These are phyloP conservation scores for Suillus occidentalis DNA, from an alignment of 768 basidiomycete genomes.

Conservation along the genomic window DNA sequence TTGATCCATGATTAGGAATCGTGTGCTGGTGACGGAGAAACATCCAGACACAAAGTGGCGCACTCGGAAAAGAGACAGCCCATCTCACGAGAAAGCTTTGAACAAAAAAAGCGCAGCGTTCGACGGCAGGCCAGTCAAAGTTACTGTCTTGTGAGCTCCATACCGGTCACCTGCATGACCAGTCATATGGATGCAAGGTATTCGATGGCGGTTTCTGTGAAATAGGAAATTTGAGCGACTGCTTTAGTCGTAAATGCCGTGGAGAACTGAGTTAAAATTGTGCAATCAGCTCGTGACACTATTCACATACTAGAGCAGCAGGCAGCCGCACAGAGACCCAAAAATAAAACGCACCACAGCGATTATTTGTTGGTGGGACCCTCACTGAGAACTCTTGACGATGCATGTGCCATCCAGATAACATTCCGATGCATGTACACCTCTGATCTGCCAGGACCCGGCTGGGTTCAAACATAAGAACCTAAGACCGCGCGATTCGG, in stretches of 20 bases:
- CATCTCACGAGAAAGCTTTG: background rate
- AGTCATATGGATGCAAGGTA: background rate
- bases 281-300: background rate
- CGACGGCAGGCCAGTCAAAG: background rate
- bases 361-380: background rate
- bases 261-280: constrained; percentile 1
- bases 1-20: background rate
- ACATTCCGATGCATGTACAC: background rate
- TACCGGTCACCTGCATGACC: constrained; percentile 6
- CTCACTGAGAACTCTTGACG: background rate
- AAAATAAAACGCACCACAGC: background rate
- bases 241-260: background rate
- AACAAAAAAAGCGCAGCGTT: background rate
- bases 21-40: background rate
- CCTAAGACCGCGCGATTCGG: background rate
- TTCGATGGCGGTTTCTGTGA: background rate
- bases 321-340: no score
- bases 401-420: background rate
- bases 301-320: background rate
- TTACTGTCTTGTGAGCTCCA: background rate
- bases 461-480: background rate
- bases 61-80: background rate
- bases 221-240: background rate
- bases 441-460: background rate
- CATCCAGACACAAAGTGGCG: background rate